phyloP scores from a whole-genome alignment of 208 protist genomes.

The Novymonas esmeraldas region DNA sequence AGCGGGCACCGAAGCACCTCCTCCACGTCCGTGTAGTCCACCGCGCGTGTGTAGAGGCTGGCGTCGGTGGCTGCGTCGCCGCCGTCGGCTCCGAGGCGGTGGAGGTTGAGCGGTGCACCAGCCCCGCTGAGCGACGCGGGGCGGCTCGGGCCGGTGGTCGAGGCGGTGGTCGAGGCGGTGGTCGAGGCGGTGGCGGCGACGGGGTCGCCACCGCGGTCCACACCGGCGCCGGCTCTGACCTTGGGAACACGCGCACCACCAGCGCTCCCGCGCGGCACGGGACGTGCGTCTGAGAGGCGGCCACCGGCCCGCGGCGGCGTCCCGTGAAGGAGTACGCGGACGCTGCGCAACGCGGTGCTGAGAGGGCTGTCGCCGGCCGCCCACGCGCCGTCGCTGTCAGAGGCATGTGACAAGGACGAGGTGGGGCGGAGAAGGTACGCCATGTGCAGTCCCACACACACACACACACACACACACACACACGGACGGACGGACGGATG shows the following conservation, averaged over 20 bases:
- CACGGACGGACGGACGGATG: too few species aligned
- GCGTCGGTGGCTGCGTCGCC: conserved; percentile 28
- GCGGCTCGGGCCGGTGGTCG: too few species aligned
- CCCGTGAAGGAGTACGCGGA: conserved; percentile 30
- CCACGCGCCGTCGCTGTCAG: neutral
- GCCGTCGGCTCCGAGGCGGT: neutral
- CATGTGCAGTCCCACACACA: too few species aligned
- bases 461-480: too few species aligned
- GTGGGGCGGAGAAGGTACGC: conserved; percentile 20
- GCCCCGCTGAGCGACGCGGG: too few species aligned
- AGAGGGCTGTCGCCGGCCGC: conserved; percentile 1
- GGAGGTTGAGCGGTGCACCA: neutral
- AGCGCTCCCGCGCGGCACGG: neutral
- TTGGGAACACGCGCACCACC: neutral
- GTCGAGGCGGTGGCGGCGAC: neutral
- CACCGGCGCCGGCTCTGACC: neutral
- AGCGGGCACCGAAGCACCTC: conserved; percentile 41
- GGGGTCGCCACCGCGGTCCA: neutral
- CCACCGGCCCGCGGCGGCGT: neutral
- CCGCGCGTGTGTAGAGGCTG: conserved; percentile 44
- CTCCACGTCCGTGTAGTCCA: conserved; percentile 56
- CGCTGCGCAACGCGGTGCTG: neutral
- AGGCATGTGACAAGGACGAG: neutral
- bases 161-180: neutral
- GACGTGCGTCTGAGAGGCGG: too few species aligned